phyloP scores from a whole-genome alignment of 768 basidiomycete species.

The Lactarius tabidus region DNA sequence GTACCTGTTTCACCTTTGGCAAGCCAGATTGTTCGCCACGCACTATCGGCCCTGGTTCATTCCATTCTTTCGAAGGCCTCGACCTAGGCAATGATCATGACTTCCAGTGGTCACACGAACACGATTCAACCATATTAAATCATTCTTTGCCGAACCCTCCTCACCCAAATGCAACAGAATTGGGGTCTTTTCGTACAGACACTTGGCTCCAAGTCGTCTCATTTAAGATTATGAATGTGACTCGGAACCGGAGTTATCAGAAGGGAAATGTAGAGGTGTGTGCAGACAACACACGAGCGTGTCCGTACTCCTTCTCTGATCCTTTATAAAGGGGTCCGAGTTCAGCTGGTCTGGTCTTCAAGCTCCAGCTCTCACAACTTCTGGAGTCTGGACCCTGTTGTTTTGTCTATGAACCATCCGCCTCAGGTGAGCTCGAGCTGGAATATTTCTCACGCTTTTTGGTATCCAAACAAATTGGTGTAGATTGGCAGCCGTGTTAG shows the following conservation, averaged over 20 bases:
- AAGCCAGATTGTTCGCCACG: slow-evolving; percentile 9
- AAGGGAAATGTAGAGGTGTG: slow-evolving; percentile 10
- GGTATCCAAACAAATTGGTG: slow-evolving; percentile 18
- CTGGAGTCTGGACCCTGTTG: slow-evolving; percentile 41
- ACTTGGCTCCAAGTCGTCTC: slow-evolving; percentile 7
- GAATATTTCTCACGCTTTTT: neutral
- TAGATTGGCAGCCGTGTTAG: slow-evolving; percentile 68
- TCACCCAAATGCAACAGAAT: slow-evolving; percentile 18
- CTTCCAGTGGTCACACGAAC: slow-evolving; percentile 15
- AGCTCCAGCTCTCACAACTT: slow-evolving; percentile 16
- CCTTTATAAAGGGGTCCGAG: slow-evolving; percentile 5
- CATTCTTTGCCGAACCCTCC: slow-evolving; percentile 1
- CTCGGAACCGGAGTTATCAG: neutral
- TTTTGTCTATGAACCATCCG: slow-evolving; percentile 58
- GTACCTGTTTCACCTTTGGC: slow-evolving; percentile 16
- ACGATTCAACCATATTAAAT: slow-evolving; percentile 6
- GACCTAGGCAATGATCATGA: slow-evolving; percentile 16
- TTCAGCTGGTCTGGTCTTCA: slow-evolving; percentile 7
- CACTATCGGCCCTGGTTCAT: slow-evolving; percentile 20
- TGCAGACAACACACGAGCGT: slow-evolving; percentile 15
- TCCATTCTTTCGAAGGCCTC: slow-evolving; percentile 25
- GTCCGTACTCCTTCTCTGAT: slow-evolving; percentile 2
- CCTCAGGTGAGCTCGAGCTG: slow-evolving; percentile 40
- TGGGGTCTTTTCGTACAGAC: slow-evolving; percentile 21
- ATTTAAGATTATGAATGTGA: neutral